Evolutionary conservation across 352 stramenopile genomes (phyloP).

Genomic region (Pythium pectinolyticum): DNA sequence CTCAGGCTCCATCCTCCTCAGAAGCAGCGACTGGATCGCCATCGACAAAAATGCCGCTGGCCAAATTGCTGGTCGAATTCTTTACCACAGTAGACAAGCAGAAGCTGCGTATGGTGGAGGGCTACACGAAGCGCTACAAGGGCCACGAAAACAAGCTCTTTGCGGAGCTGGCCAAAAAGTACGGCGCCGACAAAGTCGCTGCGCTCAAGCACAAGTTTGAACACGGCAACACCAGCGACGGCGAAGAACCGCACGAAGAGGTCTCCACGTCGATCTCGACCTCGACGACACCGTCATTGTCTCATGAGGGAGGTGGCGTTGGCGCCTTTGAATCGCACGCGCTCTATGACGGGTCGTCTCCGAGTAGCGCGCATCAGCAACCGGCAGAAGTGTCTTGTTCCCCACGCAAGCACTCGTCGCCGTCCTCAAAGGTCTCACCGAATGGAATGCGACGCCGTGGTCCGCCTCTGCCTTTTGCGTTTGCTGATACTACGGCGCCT

Average conservation of each 20-base stretch:
- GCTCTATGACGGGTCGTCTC: no score
- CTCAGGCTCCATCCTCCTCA: constrained; percentile 1
- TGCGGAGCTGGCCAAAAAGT: constrained; percentile 58
- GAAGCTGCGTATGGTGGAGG: constrained; percentile 61
- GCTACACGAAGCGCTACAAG: constrained; percentile 67
- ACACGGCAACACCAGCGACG: no score
- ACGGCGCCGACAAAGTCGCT: constrained; percentile 50
- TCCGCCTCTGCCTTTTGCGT: constrained; percentile 21
- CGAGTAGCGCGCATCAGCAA: no score
- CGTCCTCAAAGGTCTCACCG: constrained; percentile 15
- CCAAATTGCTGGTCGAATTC: constrained; percentile 61
- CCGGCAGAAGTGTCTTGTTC: background rate
- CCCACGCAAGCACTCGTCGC: background rate
- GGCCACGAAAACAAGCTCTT: constrained; percentile 71
- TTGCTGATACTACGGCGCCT: background rate
- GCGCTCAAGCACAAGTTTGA: constrained; percentile 34
- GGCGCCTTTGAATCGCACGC: background rate
- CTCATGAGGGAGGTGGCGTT: background rate
- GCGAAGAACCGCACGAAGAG: no score
- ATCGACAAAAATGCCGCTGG: constrained; percentile 23
- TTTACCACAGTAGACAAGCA: constrained; percentile 61
- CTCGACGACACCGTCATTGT: no score
- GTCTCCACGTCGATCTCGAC: no score
- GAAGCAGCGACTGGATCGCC: no score
- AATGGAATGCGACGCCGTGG: constrained; percentile 1